phyloP scores from a whole-genome alignment of 306 rosid species.

The Lablab purpureus region DNA sequence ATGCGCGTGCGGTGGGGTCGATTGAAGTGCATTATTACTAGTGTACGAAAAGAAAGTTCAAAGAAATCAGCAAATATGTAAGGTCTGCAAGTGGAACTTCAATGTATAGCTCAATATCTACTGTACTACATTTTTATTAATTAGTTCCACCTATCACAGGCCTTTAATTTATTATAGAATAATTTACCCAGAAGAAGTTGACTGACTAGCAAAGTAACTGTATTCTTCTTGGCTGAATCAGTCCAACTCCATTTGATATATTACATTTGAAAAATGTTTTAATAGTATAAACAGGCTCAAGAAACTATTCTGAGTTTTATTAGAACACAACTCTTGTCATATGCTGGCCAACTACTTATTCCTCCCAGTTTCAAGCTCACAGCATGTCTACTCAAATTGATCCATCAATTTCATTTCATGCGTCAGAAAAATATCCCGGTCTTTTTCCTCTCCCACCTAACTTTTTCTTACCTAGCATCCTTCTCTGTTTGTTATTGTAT shows the following conservation, averaged over 20 bases:
- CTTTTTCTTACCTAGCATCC: too few relatives aligned
- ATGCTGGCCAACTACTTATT: background rate
- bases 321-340: background rate
- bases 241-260: background rate
- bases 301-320: background rate
- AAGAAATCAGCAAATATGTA: constrained; percentile 21
- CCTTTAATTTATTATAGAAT: constrained; percentile 30
- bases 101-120: constrained; percentile 25
- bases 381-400: too few relatives aligned
- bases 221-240: constrained; percentile 1
- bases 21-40: constrained; percentile 34
- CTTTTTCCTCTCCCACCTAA: too few relatives aligned
- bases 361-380: too few relatives aligned
- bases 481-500: too few relatives aligned
- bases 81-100: constrained; percentile 21
- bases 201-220: constrained; percentile 8
- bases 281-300: background rate
- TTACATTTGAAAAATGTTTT: constrained; percentile 5
- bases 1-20: background rate
- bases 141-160: background rate
- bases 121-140: background rate
- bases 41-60: constrained; percentile 27
- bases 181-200: constrained; percentile 17
- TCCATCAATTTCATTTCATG: too few relatives aligned
- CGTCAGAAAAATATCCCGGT: too few relatives aligned